These are phyloP conservation scores for Pinus tabuliformis DNA, from an alignment of 75 land plant species.

Conservation along the genomic window DNA sequence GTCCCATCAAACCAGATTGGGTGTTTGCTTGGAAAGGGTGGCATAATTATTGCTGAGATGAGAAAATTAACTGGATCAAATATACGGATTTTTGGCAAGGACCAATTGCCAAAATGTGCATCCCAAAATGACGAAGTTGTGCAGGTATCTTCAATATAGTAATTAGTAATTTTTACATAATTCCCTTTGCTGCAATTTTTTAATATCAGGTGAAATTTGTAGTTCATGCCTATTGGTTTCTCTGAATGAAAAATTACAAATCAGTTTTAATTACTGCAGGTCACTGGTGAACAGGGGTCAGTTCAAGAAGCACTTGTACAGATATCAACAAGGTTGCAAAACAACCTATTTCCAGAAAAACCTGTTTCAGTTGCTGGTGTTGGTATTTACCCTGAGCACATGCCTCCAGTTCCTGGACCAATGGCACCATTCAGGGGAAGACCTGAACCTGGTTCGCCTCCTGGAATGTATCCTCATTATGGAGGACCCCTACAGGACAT, in stretches of 20 bases:
- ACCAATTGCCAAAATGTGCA: constrained; percentile 62
- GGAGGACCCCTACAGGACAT: constrained; percentile 37
- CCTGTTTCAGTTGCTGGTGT: constrained; percentile 19
- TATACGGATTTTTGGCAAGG: constrained; percentile 70
- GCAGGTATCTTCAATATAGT: constrained; percentile 39
- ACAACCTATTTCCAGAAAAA: constrained; percentile 43
- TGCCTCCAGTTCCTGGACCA: constrained; percentile 25
- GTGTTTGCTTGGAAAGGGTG: constrained; percentile 86
- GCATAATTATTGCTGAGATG: constrained; percentile 77
- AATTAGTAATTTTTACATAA: not conserved
- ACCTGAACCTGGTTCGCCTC: constrained; percentile 41
- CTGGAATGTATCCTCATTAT: constrained; percentile 27
- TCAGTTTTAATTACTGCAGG: constrained; percentile 21
- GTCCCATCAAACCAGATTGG: constrained; percentile 78
- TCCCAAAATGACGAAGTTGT: constrained; percentile 70
- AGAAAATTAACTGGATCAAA: constrained; percentile 64
- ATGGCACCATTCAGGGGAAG: constrained; percentile 45
- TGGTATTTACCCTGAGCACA: constrained; percentile 23
- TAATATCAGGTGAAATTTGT: not conserved
- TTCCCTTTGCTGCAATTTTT: not conserved
- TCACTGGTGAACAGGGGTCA: constrained; percentile 51
- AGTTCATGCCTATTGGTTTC: no score
- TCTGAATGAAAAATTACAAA: no score
- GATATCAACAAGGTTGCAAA: constrained; percentile 52
- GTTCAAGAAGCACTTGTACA: constrained; percentile 76